Conservation (phyloP, 2,329 filamentous ascomycete species). For the Microsporum ferrugineum region DNA sequence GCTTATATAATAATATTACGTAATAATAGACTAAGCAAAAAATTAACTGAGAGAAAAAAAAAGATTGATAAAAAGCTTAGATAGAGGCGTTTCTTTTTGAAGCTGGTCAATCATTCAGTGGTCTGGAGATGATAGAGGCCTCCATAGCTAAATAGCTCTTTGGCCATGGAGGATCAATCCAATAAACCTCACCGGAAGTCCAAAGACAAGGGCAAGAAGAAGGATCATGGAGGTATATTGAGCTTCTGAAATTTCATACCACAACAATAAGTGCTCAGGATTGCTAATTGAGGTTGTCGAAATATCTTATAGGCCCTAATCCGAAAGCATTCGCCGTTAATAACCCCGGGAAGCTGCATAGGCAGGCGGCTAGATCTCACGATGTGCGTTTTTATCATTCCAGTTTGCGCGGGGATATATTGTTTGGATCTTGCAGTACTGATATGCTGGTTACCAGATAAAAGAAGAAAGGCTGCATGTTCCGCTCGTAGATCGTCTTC, state of each 20-base stretch:
- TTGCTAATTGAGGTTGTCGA: not conserved
- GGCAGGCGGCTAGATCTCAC: slow-evolving; percentile 48
- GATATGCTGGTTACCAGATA: slow-evolving; percentile 44
- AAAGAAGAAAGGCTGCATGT: slow-evolving; percentile 96
- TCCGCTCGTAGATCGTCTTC: slow-evolving; percentile 85
- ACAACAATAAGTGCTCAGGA: not conserved
- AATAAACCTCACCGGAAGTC: slow-evolving; percentile 76
- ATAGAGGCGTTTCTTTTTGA: not conserved
- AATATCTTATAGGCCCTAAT: slow-evolving; percentile 51
- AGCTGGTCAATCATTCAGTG: not conserved
- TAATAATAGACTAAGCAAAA: not conserved
- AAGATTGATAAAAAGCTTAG: not conserved
- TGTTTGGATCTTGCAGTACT: not conserved
- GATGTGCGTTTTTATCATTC: slow-evolving; percentile 33
- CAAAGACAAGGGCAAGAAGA: slow-evolving; percentile 75
- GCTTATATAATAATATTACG: not conserved
- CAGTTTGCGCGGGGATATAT: not conserved
- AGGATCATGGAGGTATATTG: slow-evolving; percentile 14
- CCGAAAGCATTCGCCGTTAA: slow-evolving; percentile 84
- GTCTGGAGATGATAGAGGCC: not conserved
- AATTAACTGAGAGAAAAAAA: not conserved
- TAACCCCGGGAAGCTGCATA: slow-evolving; percentile 67
- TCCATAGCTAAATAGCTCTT: not conserved
- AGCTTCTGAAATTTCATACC: not conserved
- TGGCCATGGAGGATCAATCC: slow-evolving; percentile 62